Evolutionary conservation across 352 stramenopile genomes (phyloP).

Genomic region (Labyrinthula sp.): DNA sequence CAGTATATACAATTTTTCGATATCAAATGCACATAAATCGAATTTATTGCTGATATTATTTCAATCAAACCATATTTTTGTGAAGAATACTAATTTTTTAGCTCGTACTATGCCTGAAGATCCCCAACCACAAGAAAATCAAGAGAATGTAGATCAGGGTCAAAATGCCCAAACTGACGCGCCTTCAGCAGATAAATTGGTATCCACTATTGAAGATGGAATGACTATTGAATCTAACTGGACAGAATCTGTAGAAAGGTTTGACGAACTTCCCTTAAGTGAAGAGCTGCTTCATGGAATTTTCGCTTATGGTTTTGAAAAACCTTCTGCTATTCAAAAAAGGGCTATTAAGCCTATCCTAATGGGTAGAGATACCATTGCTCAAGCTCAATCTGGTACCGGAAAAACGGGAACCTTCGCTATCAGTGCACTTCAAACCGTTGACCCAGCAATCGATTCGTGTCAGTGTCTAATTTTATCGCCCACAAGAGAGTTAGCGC

Average conservation of each 20-base stretch:
- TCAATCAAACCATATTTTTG: too few species aligned
- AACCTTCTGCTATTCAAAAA: conserved; percentile 91
- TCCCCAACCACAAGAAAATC: too few species aligned
- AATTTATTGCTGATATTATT: too few species aligned
- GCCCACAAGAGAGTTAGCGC: conserved; percentile 78
- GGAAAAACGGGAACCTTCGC: conserved; percentile 66
- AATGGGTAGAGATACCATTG: conserved; percentile 80
- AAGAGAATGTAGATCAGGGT: too few species aligned
- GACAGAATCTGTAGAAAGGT: conserved; percentile 39
- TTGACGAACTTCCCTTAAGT: conserved; percentile 68
- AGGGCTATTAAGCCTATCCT: conserved; percentile 84
- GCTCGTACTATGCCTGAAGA: too few species aligned
- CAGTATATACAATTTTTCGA: too few species aligned
- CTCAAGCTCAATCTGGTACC: conserved; percentile 77
- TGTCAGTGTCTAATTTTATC: conserved; percentile 81
- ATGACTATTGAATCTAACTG: conserved; percentile 29
- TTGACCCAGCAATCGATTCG: conserved; percentile 68
- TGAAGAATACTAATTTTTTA: too few species aligned
- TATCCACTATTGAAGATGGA: conserved; percentile 16
- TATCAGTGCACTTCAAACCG: conserved; percentile 55
- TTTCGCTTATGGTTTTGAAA: conserved; percentile 77
- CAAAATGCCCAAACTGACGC: too few species aligned
- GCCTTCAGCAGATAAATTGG: too few species aligned
- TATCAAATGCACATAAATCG: too few species aligned
- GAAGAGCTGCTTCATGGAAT: conserved; percentile 68